Evolutionary conservation across 495 filamentous ascomycete genomes (phyloP), one percentile per base, ranked within the genome.

Genomic region (Echria macrotheca): DNA sequence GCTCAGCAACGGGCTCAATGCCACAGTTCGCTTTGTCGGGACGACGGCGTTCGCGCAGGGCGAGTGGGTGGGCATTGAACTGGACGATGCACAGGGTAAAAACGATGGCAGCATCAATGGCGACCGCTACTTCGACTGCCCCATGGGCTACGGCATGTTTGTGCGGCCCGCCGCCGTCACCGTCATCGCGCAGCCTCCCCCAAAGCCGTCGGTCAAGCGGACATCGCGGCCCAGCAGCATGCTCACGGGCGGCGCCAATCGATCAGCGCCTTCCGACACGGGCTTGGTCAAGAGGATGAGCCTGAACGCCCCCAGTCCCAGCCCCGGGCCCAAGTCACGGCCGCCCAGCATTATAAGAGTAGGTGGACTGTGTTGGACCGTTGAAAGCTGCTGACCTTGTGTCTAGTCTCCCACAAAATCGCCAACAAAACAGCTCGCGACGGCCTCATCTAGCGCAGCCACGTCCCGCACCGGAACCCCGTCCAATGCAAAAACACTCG

Each of bases 81-180:
- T 98, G 50, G 82, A 87, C 32, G 85, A 85, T 28, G 70, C 80
- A n/a, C 77, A 74, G 9, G 93, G 93, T 9, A 97, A 98, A 70
- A 97, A 98, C 59, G 89, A 98, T 75, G 93, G 93, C 55, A 80
- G 84, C 23, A 86, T 97, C 31, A 79, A 91, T 65, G 91, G 89
- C 33, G 79, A 91, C 54, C 75, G 88, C 31, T 98, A 98, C 66
- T 98, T 97, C 59, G 80, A 89, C 19, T 96, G 91, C 59, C 67
- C 81, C 44, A 80, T 81, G 49, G 79, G 79, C 5, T 79, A 79
- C 69, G 93, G 93, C 57, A 93, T 97, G 85, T 98, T 98, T 58
- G 77, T 96, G 24, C 76, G 85, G 26, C 83, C 87, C 5, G 60
- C 72, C 3, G 81, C 80, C 2, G 69, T 80, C 19, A 71, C 72